Evolutionary conservation across 495 filamentous ascomycete genomes (phyloP), one percentile per base, ranked within the genome.

Genomic region (Terfezia claveryi): DNA sequence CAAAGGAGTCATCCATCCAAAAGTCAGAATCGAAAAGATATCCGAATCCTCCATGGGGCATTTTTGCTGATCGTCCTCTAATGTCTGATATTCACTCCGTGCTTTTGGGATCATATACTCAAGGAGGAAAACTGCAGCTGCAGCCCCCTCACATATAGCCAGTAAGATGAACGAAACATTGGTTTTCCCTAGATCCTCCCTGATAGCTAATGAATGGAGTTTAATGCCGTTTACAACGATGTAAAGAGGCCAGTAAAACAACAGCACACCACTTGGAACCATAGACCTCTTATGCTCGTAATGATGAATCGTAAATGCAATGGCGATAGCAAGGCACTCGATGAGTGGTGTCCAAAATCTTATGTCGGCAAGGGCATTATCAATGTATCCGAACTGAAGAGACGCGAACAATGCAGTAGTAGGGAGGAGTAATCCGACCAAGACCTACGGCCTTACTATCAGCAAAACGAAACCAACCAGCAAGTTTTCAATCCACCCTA

Each of bases 1-100:
- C 77, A 96, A 69, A 14, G 89, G 87, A 0, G 92, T 99, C 86
- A 99, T 94, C 92, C 92, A 99, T 55, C 83, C 78, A 66, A 99
- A 99, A 10, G 89, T 93, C 36, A 99, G 76, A 41, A 84, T 78
- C 10, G 89, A 94, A 69, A 96, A 96, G 50, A 96, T 74, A 54
- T 88, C 86, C 23, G 92, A 87, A 69, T 93, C 92, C 71, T 96
- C 88, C 37, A 82, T 80, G 0, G 92, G 92, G 61, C 91, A 96
- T 56, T 87, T 85, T 55, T 85, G 80, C 49, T 73, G 70, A n/a
- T 71, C 69, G 54, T 91, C 85, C n/a, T 81, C 79, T 55, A 96
- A 66, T 2, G 78, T 82, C 63, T 87, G 80, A 67, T 96, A 99
- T 10, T 75, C 75, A 58, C 81, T 85, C 58, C 81, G 73, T 64